A percentile compares a stretch with the other conserved stretches of the same genome.
These are phyloP conservation scores for Aspergillus pseudoterreus DNA, from an alignment of 2,329 filamentous ascomycete species.

Conservation along the genomic window DNA sequence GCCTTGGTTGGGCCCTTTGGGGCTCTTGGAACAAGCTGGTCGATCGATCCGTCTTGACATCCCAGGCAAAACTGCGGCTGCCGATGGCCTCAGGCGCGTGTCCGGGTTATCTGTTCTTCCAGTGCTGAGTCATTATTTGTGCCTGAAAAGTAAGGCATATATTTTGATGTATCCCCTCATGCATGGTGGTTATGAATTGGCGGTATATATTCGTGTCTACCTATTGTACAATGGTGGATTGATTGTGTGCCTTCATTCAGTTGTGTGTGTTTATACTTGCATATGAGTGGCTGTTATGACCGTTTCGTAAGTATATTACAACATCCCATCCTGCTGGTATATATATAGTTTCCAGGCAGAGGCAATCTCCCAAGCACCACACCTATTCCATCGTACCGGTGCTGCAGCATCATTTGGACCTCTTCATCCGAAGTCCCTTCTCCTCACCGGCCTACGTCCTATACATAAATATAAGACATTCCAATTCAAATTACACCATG, in stretches of 20 bases:
- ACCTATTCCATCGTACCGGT: no score
- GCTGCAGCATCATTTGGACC: no score
- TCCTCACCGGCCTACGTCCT: no score
- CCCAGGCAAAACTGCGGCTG: slow-evolving; percentile 16
- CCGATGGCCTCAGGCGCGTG: slow-evolving; percentile 19
- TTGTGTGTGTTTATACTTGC: no score
- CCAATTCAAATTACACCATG: slow-evolving; percentile 6
- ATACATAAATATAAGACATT: not conserved
- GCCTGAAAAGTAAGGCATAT: not conserved
- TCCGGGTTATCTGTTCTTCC: slow-evolving; percentile 13
- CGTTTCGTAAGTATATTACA: no score
- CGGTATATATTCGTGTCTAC: not conserved
- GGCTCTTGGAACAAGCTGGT: slow-evolving; percentile 12
- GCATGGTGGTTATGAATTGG: not conserved
- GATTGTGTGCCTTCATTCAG: no score
- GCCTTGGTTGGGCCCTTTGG: slow-evolving; percentile 14
- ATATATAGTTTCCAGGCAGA: no score
- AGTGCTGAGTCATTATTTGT: slow-evolving; percentile 1
- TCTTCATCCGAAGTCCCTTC: no score
- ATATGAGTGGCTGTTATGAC: no score
- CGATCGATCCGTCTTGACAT: slow-evolving; percentile 18
- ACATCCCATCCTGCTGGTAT: no score
- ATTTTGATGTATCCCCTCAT: not conserved
- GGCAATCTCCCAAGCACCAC: no score
- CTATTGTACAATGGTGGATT: not conserved